Base-by-base conservation (phyloP, 2,329 filamentous ascomycete species). In the Penicillium sp. region DNA sequence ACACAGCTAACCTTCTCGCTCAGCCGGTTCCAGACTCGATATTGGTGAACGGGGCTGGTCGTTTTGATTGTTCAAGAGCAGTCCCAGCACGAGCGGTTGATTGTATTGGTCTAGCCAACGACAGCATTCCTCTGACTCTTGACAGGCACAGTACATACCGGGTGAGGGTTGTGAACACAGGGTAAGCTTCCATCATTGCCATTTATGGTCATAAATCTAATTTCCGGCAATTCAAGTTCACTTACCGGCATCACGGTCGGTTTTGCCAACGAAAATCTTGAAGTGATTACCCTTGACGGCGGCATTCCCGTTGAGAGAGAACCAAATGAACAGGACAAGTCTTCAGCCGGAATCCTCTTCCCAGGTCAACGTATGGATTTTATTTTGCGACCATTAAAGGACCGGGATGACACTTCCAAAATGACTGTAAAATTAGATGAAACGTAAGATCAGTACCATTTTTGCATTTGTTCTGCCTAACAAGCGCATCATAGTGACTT, bases 11-110 rank as follows among this genome's bases (percentile, higher is more conserved):
- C 18, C n/a, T n/a, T 3, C n/a, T 9, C 5, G 38, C 20, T 35
- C 54, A 80, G 75, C 79, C 78, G 3, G 74, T 77, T 8, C 79
- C 79, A 1, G 77, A 79, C 53, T 79, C 76, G 0, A 59, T 81
- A 1, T 60, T 81, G 0, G 62, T 81, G 26, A 81, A 81, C 59
- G 79, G 78, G 20, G 62, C 62, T 4, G 79, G 79, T 1, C 59
- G 61, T 6, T 81, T 78, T 55, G 64, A 75, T 21, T 81, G 79
- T 60, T 71, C 71, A 0, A 75, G 73, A 71, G 75, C 76, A 16
- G 70, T 77, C 1, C 73, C 75, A 51, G 74, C 75, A 18, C 65
- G 72, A 5, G 77, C 77, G 3, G 61, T 81, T 3, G 71, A 81
- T 56, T 81, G 79, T 59, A 60, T 67, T 4, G 57, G 40, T 2